Conservation (phyloP, 345 rosid genomes). For the Cochlearia excelsa region DNA sequence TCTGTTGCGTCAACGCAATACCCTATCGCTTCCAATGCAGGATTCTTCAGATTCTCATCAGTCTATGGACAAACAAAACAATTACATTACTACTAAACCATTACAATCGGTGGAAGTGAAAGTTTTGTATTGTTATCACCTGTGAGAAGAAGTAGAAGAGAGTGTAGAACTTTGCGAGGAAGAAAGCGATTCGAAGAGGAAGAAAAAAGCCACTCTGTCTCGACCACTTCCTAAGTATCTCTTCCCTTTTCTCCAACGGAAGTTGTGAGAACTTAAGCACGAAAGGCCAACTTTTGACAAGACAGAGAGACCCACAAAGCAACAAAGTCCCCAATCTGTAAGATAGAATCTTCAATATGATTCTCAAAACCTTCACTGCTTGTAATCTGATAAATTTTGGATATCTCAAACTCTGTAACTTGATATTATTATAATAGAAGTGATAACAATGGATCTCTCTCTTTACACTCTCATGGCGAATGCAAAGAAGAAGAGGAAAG, state of each 20-base stretch:
- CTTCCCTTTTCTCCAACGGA: constrained; percentile 55
- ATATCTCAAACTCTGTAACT: too few relatives aligned
- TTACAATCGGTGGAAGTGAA: too few relatives aligned
- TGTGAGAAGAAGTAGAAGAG: constrained; percentile 53
- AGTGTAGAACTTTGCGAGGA: constrained; percentile 47
- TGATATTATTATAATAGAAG: too few relatives aligned
- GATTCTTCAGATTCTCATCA: constrained; percentile 49
- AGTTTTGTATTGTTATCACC: constrained; percentile 28
- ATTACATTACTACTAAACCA: too few relatives aligned
- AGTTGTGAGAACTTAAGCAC: constrained; percentile 63
- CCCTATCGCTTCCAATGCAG: constrained; percentile 68
- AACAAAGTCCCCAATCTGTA: constrained; percentile 64
- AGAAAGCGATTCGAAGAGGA: constrained; percentile 54
- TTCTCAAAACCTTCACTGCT: constrained; percentile 41
- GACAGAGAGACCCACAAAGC: constrained; percentile 62
- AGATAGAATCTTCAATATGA: constrained; percentile 49
- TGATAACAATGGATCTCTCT: too few relatives aligned
- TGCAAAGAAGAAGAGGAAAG: too few relatives aligned
- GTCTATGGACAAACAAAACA: constrained; percentile 32
- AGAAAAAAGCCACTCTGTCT: constrained; percentile 28
- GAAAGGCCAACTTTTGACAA: constrained; percentile 63
- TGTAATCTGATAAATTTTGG: too few relatives aligned
- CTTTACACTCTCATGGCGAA: too few relatives aligned
- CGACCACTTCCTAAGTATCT: constrained; percentile 59
- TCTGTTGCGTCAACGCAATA: constrained; percentile 43